Evolutionary conservation across 2,329 filamentous ascomycete genomes (phyloP), one percentile per base, ranked within the genome.

Genomic region (Penicillium sp.): DNA sequence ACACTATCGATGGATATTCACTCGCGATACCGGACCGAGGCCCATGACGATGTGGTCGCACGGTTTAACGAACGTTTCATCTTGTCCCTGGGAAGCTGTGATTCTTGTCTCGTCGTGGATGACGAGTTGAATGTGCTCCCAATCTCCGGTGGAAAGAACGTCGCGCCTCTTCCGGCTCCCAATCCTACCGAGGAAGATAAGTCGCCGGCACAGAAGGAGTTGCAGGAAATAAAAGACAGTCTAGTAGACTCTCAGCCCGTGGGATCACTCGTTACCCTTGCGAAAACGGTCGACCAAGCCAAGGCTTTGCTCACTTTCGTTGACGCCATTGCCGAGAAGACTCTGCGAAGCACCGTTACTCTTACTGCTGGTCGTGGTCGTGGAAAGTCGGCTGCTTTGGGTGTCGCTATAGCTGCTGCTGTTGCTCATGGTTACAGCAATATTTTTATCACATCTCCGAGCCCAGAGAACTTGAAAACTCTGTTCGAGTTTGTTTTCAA

Each of bases 401-500:
- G 94, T 75, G 87, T 99, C 52, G 91, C 94, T 3, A 89, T 99
- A 45, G 94, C 94, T 3, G 91, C 94, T 2, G 95, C 95, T 1
- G 84, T 99, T 46, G 93, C 94, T 1, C 90, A 97, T 69, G 94
- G 94, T 24, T 99, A 99, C 75, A 96, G 91, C 79, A 99, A 99
- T 73, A 96, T 99, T 66, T 99, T 99, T 76, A 96, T 99, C 70
- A 99, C 94, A 1, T 97, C 93, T 1, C 93, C 93, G 0, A 97
- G 91, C 60, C 94, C 94, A 0, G 95, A 99, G 76, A 99, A 99
- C 75, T 81, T 99, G 81, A 99, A 97, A 78, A 99, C 94, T 0
- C 80, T 99, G 7, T 99, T 99, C 70, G 92, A 99, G 67, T 99
- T 99, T 67, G 84, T 99, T 18, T 97, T 99, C 81, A 97, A 97